These are phyloP conservation scores for Neurospora sp. DNA, from an alignment of 495 filamentous ascomycete genomes.

Conservation along the genomic window DNA sequence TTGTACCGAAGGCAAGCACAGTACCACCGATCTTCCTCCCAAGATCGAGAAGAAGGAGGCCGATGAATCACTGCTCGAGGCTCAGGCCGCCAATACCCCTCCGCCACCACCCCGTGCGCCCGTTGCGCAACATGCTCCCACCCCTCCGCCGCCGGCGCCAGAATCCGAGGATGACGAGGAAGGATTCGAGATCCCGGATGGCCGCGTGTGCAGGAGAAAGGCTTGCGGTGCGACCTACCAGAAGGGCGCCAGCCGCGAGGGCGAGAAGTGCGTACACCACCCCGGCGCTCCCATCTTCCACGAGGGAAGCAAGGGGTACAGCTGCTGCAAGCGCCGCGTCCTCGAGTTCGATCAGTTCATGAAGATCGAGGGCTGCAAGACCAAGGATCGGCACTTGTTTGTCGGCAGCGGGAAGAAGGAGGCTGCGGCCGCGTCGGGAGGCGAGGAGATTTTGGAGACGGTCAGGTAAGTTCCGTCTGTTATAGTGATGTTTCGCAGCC, in stretches of 20 bases:
- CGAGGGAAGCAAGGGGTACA: conserved; percentile 95
- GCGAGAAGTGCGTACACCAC: conserved; percentile 77
- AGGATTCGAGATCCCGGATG: conserved; percentile 54
- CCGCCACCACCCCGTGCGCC: conserved; percentile 39
- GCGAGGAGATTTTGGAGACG: conserved; percentile 51
- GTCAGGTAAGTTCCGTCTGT: conserved; percentile 47
- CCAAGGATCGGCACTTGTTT: conserved; percentile 74
- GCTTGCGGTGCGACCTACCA: conserved; percentile 60
- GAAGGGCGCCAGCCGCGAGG: conserved; percentile 48
- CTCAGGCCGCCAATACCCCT: conserved; percentile 22
- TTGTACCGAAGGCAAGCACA: conserved; percentile 91
- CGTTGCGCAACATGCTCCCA: conserved; percentile 43
- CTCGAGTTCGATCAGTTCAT: conserved; percentile 97
- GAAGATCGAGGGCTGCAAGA: conserved; percentile 83
- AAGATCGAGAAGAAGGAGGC: conserved; percentile 44
- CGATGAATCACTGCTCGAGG: conserved; percentile 21
- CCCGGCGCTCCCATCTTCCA: conserved; percentile 87
- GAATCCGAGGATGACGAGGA: conserved; percentile 88
- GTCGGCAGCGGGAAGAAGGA: conserved; percentile 66
- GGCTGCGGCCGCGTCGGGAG: conserved; percentile 32
- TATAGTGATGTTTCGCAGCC: conserved; percentile 11
- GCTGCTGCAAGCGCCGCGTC: conserved; percentile 89
- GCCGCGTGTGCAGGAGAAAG: conserved; percentile 64
- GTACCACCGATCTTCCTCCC: conserved; percentile 59
- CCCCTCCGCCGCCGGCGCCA: conserved; percentile 54